A percentile compares a stretch with the other conserved stretches of the same genome.
phyloP scores from a whole-genome alignment of 2,329 filamentous ascomycete genomes.

The Fusarium sororula region DNA sequence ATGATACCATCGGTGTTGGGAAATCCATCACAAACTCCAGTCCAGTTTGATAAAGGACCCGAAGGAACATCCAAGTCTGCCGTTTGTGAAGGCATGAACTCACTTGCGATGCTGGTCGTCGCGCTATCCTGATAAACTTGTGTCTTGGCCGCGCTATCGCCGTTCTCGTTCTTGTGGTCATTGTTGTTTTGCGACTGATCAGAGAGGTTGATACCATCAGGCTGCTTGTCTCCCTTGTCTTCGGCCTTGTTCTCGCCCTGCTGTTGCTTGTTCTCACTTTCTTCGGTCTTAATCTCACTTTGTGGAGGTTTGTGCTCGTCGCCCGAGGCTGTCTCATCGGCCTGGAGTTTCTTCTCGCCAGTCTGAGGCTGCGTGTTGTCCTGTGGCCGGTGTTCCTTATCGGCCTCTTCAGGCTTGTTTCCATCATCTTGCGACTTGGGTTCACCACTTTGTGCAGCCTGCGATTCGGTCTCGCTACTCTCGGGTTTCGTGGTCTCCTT shows the following conservation, averaged over 20 bases:
- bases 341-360: neutral
- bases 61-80: conserved; percentile 20
- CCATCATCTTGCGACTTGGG: neutral
- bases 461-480: neutral
- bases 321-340: neutral
- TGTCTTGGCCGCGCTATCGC: neutral
- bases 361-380: neutral
- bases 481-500: neutral
- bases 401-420: neutral
- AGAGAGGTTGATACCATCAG: neutral
- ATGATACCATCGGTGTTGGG: conserved; percentile 56
- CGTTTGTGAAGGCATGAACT: conserved; percentile 8
- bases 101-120: neutral
- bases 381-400: conserved; percentile 14
- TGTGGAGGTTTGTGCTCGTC: neutral
- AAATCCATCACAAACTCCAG: conserved; percentile 51
- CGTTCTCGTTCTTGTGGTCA: neutral
- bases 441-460: neutral
- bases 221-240: conserved; percentile 23
- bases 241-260: conserved; percentile 13
- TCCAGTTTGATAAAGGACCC: conserved; percentile 18
- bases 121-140: neutral
- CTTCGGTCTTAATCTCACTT: neutral
- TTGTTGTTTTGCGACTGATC: conserved; percentile 9
- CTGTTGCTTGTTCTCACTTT: conserved; percentile 4